These are phyloP conservation scores for Thelonectria blattea DNA, from an alignment of 2,329 filamentous ascomycete genomes.

Conservation along the genomic window DNA sequence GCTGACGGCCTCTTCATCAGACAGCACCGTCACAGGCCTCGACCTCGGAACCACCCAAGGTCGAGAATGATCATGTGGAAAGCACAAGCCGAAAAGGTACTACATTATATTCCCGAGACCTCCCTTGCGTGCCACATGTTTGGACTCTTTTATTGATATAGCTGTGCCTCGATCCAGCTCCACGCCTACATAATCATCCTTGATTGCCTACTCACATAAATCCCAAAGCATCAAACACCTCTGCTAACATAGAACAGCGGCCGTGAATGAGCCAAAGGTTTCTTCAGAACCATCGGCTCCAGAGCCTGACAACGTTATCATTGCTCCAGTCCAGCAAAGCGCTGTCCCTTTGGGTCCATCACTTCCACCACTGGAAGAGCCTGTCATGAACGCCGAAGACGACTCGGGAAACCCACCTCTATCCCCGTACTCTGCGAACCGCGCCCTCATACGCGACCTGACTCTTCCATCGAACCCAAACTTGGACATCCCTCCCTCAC, in stretches of 20 bases:
- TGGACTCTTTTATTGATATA: not conserved
- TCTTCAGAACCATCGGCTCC: conserved; percentile 14
- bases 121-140: not conserved
- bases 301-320: conserved; percentile 22
- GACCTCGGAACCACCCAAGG: not conserved
- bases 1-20: not conserved
- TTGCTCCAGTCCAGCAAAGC: conserved; percentile 42
- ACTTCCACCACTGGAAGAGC: conserved; percentile 42
- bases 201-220: not conserved
- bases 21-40: not conserved
- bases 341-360: conserved; percentile 47
- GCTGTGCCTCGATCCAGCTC: not conserved
- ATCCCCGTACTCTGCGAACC: conserved; percentile 72
- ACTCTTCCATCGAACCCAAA: conserved; percentile 76
- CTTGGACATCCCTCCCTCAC: conserved; percentile 76
- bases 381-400: conserved; percentile 30
- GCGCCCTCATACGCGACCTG: conserved; percentile 70
- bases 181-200: too few species aligned
- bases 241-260: conserved; percentile 6
- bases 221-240: not conserved
- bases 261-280: not conserved
- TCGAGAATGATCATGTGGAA: not conserved
- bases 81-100: not conserved
- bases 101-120: not conserved
- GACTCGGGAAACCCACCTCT: conserved; percentile 42